These are phyloP conservation scores for Penicillium sp. DNA, from an alignment of 2,329 filamentous ascomycete genomes.

Conservation along the genomic window DNA sequence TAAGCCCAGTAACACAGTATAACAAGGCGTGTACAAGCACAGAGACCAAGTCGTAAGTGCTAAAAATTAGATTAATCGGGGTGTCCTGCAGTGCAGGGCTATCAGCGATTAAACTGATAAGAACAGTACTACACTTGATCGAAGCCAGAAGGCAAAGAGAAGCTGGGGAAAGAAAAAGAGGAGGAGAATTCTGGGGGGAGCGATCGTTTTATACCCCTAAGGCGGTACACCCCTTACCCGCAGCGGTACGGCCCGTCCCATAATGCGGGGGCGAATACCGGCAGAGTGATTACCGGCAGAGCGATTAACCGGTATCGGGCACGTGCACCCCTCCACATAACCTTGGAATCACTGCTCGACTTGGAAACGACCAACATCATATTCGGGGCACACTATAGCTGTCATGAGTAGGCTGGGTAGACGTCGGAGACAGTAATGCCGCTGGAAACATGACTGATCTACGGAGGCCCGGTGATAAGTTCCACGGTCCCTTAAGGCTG, in stretches of 20 bases:
- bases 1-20: slow-evolving; percentile 72
- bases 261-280: too few species aligned
- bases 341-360: too few species aligned
- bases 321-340: too few species aligned
- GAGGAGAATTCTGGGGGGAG: slow-evolving; percentile 34
- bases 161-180: slow-evolving; percentile 47
- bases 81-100: slow-evolving; percentile 66
- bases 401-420: too few species aligned
- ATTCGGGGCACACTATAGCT: too few species aligned
- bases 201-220: background rate
- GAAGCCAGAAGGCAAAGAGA: slow-evolving; percentile 63
- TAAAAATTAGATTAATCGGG: slow-evolving; percentile 83
- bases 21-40: slow-evolving; percentile 66
- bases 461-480: too few species aligned
- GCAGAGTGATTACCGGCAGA: too few species aligned
- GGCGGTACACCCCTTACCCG: background rate
- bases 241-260: background rate
- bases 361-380: too few species aligned
- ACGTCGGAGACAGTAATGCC: too few species aligned
- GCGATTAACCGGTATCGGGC: too few species aligned
- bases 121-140: slow-evolving; percentile 96
- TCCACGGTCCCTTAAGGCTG: too few species aligned
- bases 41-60: slow-evolving; percentile 55
- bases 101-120: slow-evolving; percentile 95
- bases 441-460: too few species aligned